Conservation (phyloP, 768 basidiomycete species). For the Fomitopsis pulvina region DNA sequence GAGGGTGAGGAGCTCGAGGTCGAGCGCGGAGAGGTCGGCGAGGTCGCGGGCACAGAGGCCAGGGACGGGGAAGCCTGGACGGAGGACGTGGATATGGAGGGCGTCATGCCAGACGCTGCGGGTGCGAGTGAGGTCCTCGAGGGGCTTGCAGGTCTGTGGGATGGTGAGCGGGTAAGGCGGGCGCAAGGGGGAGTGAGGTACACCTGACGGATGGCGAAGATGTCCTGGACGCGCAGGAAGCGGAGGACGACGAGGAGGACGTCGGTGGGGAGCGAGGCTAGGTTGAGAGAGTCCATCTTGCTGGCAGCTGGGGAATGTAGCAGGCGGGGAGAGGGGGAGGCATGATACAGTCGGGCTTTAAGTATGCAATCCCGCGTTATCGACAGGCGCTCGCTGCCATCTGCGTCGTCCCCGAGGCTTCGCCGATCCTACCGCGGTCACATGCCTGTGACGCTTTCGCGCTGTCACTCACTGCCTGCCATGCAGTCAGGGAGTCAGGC, state of each 20-base stretch:
- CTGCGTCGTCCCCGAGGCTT: no score
- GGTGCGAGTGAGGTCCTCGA: constrained; percentile 36
- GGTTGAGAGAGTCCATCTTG: not conserved
- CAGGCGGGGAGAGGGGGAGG: no score
- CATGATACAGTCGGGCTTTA: no score
- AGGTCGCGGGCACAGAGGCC: constrained; percentile 26
- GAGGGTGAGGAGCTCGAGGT: constrained; percentile 38
- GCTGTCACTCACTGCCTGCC: no score
- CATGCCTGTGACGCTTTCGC: no score
- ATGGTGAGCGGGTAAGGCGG: not conserved
- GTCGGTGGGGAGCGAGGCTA: constrained; percentile 38
- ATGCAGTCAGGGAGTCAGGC: no score
- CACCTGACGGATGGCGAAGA: constrained; percentile 46
- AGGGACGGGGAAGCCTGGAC: constrained; percentile 42
- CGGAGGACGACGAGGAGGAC: constrained; percentile 38
- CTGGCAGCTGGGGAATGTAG: no score
- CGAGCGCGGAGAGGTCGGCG: constrained; percentile 29
- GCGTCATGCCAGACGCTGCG: constrained; percentile 45
- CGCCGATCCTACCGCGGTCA: no score
- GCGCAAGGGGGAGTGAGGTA: not conserved
- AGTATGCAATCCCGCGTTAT: no score
- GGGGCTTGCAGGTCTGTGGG: constrained; percentile 39
- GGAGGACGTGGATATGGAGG: constrained; percentile 34
- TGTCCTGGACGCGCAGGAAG: constrained; percentile 33
- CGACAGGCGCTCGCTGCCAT: no score